Evolutionary conservation across 331 rosid species (phyloP), one percentile per base, ranked within the genome.

Genomic region (Ulmus americana): DNA sequence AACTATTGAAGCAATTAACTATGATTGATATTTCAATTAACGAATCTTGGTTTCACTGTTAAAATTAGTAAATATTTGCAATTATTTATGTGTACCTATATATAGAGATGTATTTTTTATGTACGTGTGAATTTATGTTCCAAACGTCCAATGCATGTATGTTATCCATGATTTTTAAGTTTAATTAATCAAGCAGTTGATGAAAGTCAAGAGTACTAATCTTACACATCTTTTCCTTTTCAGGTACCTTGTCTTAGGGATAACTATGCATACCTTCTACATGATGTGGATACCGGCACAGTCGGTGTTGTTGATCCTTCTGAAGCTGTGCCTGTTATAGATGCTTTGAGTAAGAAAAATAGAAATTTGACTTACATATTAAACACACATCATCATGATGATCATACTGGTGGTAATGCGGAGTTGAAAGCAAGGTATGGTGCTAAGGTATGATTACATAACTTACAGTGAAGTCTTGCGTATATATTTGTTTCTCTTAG

Each of bases 291-390:
- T 69, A 94, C 98, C 9, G 98, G 98, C 47, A 94, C 98, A 0
- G 95, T 94, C 46, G 95, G 95, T 69, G 95, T 94, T 45, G 99
- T 94, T 53, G 97, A 94, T 84, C 99, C 99, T 66, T 94, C 97
- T 54, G 97, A 94, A 79, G 88, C 95, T 74, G 66, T 75, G 3
- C 99, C 99, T 41, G 49, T 94, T 58, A 84, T 90, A 45, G 91
- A 94, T 76, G 95, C 88, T 55, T 82, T 94, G 77, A 85, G 81
- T 20, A 87, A 64, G 87, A 84, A 76, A 82, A 81, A 94, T 62
- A 71, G 84, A 67, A 94, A 94, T 85, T 86, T 94, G 81, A 90
- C 95, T 18, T 94, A 94, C 80, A 94, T 90, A 74, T 59, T 94
- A 60, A 94, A 94, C 74, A 94, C 99, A 18, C 91, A 90, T 77